phyloP scores from a whole-genome alignment of 139 green algal genomes.

The Auxenochlorella pyrenoidosa region DNA sequence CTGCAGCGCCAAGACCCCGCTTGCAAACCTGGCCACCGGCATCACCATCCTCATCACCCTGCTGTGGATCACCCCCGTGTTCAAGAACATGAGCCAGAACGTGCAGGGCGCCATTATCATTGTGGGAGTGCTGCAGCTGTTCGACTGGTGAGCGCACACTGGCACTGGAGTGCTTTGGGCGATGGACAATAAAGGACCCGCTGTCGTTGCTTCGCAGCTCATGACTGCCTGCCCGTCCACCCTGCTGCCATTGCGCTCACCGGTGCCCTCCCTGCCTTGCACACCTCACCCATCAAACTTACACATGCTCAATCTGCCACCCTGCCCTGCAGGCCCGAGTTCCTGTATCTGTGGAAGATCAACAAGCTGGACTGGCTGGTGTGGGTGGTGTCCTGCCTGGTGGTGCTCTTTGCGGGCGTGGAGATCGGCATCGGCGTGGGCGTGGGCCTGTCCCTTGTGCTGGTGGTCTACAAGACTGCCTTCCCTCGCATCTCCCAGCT shows the following conservation, averaged over 20 bases:
- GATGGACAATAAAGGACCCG: too few relatives aligned
- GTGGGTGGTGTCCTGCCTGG: constrained; percentile 35
- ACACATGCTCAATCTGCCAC: not conserved
- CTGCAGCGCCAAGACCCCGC: constrained; percentile 58
- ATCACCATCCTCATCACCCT: constrained; percentile 79
- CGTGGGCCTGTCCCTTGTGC: constrained; percentile 42
- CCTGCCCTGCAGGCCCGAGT: constrained; percentile 13
- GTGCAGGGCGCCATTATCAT: constrained; percentile 37
- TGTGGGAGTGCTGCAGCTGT: constrained; percentile 64
- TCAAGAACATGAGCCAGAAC: constrained; percentile 71
- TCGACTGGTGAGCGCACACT: constrained; percentile 56
- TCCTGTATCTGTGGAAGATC: constrained; percentile 51
- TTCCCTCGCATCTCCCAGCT: constrained; percentile 81
- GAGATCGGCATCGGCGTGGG: constrained; percentile 51
- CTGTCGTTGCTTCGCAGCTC: too few relatives aligned
- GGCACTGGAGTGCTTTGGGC: not conserved
- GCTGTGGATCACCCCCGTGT: constrained; percentile 57
- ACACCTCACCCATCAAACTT: not conserved
- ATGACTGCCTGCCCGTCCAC: too few relatives aligned
- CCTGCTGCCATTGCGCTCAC: constrained; percentile 16
- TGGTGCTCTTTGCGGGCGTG: constrained; percentile 51
- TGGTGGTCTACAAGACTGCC: constrained; percentile 50
- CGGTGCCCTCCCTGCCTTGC: too few relatives aligned
- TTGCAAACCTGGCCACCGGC: constrained; percentile 66
- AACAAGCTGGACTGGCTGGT: constrained; percentile 51